phyloP scores from a whole-genome alignment of 345 rosid species.

The Eutrema yunnanense region DNA sequence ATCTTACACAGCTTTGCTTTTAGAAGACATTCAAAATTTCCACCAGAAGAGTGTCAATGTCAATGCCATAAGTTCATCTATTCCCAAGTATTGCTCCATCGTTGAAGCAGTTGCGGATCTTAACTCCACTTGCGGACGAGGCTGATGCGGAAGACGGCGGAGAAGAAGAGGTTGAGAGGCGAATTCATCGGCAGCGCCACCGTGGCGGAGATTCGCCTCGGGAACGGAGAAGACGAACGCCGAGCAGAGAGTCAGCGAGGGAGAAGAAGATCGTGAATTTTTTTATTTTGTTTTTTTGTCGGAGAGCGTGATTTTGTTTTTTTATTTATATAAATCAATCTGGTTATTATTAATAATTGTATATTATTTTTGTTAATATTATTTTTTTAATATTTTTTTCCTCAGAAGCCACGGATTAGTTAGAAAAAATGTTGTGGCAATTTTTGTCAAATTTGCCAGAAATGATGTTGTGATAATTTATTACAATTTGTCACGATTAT shows the following conservation, averaged over 20 bases:
- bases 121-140: conserved; percentile 39
- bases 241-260: conserved; percentile 63
- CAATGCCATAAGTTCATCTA: conserved; percentile 11
- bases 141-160: conserved; percentile 32
- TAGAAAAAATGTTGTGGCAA: too few relatives aligned
- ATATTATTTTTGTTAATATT: too few relatives aligned
- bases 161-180: conserved; percentile 32
- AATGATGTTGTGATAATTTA: too few relatives aligned
- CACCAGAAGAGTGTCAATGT: conserved; percentile 53
- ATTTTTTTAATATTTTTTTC: too few relatives aligned
- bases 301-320: accelerated
- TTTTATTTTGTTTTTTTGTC: too few relatives aligned
- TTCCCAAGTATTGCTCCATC: conserved; percentile 62
- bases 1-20: conserved; percentile 63
- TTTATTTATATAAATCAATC: too few relatives aligned
- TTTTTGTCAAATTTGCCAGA: too few relatives aligned
- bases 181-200: conserved; percentile 49
- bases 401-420: too few relatives aligned
- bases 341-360: too few relatives aligned
- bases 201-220: conserved; percentile 44
- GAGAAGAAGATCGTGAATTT: conserved; percentile 19
- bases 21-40: conserved; percentile 91
- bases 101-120: conserved; percentile 84
- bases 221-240: conserved; percentile 81
- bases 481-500: too few relatives aligned